A percentile compares a stretch with the other conserved stretches of the same genome.
Evolutionary conservation across 192 early-diverging fungal genomes (phyloP).

Genomic region (Backusella tarrabulga): DNA sequence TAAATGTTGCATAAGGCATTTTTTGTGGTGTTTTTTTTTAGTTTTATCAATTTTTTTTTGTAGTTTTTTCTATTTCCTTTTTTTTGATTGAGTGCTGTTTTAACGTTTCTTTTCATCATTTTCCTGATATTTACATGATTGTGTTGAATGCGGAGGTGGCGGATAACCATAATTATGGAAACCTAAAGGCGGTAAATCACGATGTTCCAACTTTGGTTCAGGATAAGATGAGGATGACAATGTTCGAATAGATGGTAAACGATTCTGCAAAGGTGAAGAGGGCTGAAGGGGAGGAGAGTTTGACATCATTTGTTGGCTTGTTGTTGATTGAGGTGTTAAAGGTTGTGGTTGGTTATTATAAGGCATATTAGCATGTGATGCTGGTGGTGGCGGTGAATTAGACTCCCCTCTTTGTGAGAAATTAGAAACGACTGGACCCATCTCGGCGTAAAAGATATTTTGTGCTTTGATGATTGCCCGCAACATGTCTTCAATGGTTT

Average conservation of each 20-base stretch:
- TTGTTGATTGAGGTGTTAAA: not conserved
- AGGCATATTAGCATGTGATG: not conserved
- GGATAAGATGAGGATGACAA: constrained; percentile 9
- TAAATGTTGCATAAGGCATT: not conserved
- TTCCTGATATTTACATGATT: constrained; percentile 5
- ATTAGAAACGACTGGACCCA: constrained; percentile 23
- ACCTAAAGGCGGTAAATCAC: constrained; percentile 18
- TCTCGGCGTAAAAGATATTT: constrained; percentile 7
- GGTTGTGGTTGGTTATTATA: not conserved
- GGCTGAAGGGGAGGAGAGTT: not conserved
- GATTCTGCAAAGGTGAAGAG: constrained; percentile 10
- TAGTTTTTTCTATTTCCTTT: not conserved
- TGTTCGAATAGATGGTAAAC: constrained; percentile 24
- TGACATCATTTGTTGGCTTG: not conserved
- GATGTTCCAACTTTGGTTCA: constrained; percentile 4
- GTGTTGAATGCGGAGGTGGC: not conserved
- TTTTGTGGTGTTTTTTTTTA: not conserved
- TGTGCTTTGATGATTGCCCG: constrained; percentile 29
- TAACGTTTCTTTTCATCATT: constrained; percentile 17
- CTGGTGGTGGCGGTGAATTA: not conserved
- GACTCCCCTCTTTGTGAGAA: constrained; percentile 13
- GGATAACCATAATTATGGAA: not conserved
- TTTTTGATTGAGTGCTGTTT: not conserved
- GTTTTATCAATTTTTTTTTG: not conserved
- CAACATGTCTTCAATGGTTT: constrained; percentile 40